A percentile compares a stretch with the other conserved stretches of the same genome.
These are phyloP conservation scores for Hymenoscyphus scutula DNA, from an alignment of 2,329 filamentous ascomycete species.

Conservation along the genomic window DNA sequence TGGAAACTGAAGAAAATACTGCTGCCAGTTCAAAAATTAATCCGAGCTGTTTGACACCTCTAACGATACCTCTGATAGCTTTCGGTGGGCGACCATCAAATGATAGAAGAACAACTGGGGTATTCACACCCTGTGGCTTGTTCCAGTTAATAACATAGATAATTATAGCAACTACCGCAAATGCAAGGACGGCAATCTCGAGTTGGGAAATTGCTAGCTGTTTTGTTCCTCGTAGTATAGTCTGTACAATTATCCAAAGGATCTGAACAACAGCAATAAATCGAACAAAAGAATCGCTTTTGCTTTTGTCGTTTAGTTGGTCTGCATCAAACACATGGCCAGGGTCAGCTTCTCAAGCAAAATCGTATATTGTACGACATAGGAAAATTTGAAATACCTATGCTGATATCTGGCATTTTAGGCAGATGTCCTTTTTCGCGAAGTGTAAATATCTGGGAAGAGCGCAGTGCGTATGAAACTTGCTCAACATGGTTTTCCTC, in stretches of 20 bases:
- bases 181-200: constrained; percentile 18
- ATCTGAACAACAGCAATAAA: constrained; percentile 17
- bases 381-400: not conserved
- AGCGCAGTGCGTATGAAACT: not conserved
- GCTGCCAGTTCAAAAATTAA: no score
- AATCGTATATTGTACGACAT: no score
- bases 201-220: constrained; percentile 18
- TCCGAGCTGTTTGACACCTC: not conserved
- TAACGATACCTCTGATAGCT: not conserved
- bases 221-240: constrained; percentile 3
- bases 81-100: not conserved
- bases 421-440: not conserved
- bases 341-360: no score
- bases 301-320: constrained; percentile 46
- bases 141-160: constrained; percentile 17
- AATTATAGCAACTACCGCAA: constrained; percentile 12
- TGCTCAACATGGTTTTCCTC: not conserved
- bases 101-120: constrained; percentile 1
- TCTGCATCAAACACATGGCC: constrained; percentile 41
- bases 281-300: constrained; percentile 30
- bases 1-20: no score
- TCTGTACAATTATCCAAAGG: constrained; percentile 16
- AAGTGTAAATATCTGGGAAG: no score
- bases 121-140: constrained; percentile 16
- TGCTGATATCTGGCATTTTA: not conserved